phyloP scores from a whole-genome alignment of 2,329 filamentous ascomycete genomes.

The Pseudocercospora musae region DNA sequence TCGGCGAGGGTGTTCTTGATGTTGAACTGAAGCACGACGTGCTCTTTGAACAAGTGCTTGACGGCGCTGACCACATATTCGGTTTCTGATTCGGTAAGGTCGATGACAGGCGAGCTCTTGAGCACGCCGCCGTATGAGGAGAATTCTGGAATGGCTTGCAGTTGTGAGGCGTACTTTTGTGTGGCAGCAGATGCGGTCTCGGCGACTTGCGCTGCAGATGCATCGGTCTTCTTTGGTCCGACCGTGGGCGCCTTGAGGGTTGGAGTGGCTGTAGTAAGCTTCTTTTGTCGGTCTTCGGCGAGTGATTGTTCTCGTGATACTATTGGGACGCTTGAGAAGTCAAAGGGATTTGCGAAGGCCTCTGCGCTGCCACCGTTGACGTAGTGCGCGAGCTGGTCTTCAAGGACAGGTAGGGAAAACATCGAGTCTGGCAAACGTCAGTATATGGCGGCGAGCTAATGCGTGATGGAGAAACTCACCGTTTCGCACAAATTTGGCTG shows the following conservation, averaged over 20 bases:
- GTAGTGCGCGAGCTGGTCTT: slow-evolving; percentile 96
- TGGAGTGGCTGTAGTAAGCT: slow-evolving; percentile 86
- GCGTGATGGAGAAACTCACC: slow-evolving; percentile 50
- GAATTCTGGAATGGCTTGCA: slow-evolving; percentile 86
- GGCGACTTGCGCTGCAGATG: slow-evolving; percentile 72
- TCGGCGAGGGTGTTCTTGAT: slow-evolving; percentile 95
- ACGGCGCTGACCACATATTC: slow-evolving; percentile 92
- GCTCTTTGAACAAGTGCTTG: slow-evolving; percentile 98
- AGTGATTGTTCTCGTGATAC: slow-evolving; percentile 95
- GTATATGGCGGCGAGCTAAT: slow-evolving; percentile 8
- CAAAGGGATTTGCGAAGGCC: slow-evolving; percentile 81
- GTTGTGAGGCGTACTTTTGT: slow-evolving; percentile 83
- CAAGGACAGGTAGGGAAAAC: slow-evolving; percentile 90
- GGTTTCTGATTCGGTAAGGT: slow-evolving; percentile 94
- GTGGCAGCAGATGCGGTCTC: slow-evolving; percentile 70
- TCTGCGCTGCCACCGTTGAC: slow-evolving; percentile 88
- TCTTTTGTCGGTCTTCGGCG: slow-evolving; percentile 94
- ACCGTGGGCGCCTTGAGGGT: slow-evolving; percentile 90
- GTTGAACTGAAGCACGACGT: slow-evolving; percentile 93
- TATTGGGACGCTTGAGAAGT: slow-evolving; percentile 84
- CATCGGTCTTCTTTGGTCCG: slow-evolving; percentile 69
- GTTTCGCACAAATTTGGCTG: slow-evolving; percentile 86
- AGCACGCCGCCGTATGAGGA: slow-evolving; percentile 84
- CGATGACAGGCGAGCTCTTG: slow-evolving; percentile 81
- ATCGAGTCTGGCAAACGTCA: slow-evolving; percentile 67